Base-by-base conservation (phyloP, 2,329 filamentous ascomycete genomes). In the Lasiodiplodia gonubiensis region DNA sequence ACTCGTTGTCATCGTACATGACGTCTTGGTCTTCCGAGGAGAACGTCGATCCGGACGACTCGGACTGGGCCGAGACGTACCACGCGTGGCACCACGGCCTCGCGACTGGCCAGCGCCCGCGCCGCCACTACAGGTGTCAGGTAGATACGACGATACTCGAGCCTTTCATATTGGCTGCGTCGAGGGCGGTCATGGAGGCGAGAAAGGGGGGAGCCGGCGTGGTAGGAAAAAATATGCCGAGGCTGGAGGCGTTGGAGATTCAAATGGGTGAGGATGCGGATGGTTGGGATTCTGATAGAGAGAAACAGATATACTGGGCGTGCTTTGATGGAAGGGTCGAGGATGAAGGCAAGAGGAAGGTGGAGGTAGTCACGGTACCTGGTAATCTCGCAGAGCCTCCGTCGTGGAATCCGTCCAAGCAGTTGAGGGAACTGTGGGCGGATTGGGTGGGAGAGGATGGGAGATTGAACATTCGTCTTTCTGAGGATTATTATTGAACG, bases 31-130 rank as follows among this genome's bases (percentile, higher is more conserved):
- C 35, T 4, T 42, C 35, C 11, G 57, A 61, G 3, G 39, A 35
- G 11, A 14, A 11, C 25, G 46, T 61, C 42, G 59, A 61, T n/a
- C 49, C 42, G 11, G 59, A 61, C 30, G 59, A 61, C 59, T 49
- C 42, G 23, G 5, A 51, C 3, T 61, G 25, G 25, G 42, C 33
- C 59, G 59, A 61, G 42, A 61, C 59, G 42, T 37, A 10, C 1
- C 59, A 61, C 42, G 21, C 8, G 10, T 37, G 33, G 18, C 59
- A 61, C 42, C 18, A 30, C 7, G 25, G 18, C 2, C 4, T 61
- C 2, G 11, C 18, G 3, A 51, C n/a, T 2, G 59, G 59, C n/a
- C 42, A 33, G 59, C 59, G 59, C 2, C 59, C 59, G 5, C 42
- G 42, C 3, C 42, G 59, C 0, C n/a, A 18, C 4, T 61, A n/a